Conservation (phyloP, 2,329 filamentous ascomycete genomes). For the Passalora sequoiae region DNA sequence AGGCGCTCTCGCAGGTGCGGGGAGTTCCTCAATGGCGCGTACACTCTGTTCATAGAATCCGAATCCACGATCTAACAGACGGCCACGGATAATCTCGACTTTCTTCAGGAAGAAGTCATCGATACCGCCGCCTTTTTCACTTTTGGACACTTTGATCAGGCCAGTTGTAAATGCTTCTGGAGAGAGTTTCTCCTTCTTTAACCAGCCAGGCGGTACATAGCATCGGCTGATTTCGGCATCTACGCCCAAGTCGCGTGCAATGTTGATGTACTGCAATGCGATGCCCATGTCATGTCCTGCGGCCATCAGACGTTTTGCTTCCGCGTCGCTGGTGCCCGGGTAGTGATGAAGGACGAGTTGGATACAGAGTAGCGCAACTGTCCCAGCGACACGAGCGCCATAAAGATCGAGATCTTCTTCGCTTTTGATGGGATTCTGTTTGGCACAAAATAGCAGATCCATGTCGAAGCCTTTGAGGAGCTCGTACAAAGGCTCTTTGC, state of each 20-base stretch:
- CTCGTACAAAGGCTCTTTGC: slow-evolving; percentile 56
- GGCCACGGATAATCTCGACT: slow-evolving; percentile 49
- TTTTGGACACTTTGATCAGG: slow-evolving; percentile 14
- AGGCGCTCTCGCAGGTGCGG: slow-evolving; percentile 55
- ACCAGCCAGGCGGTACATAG: slow-evolving; percentile 63
- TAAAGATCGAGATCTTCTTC: slow-evolving; percentile 59
- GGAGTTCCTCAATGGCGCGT: slow-evolving; percentile 57
- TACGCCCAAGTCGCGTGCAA: slow-evolving; percentile 65
- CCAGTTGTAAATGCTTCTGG: slow-evolving; percentile 50
- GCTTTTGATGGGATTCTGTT: slow-evolving; percentile 49
- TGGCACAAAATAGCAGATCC: slow-evolving; percentile 54
- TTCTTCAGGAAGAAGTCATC: slow-evolving; percentile 43
- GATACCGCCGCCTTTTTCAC: slow-evolving; percentile 6
- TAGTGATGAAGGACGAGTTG: slow-evolving; percentile 61
- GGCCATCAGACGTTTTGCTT: slow-evolving; percentile 45
- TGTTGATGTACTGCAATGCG: slow-evolving; percentile 72
- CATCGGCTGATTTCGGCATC: slow-evolving; percentile 63
- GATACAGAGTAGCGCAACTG: slow-evolving; percentile 64
- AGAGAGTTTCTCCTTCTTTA: slow-evolving; percentile 53
- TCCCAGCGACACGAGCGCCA: slow-evolving; percentile 64
- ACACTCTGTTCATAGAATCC: slow-evolving; percentile 53
- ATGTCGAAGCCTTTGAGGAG: slow-evolving; percentile 65
- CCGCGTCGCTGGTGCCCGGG: slow-evolving; percentile 27
- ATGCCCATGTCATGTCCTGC: slow-evolving; percentile 64
- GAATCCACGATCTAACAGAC: slow-evolving; percentile 58